A percentile compares a stretch with the other conserved stretches of the same genome.
These are phyloP conservation scores for Beauveria sp. DNA, from an alignment of 2,329 filamentous ascomycete species.

Conservation along the genomic window DNA sequence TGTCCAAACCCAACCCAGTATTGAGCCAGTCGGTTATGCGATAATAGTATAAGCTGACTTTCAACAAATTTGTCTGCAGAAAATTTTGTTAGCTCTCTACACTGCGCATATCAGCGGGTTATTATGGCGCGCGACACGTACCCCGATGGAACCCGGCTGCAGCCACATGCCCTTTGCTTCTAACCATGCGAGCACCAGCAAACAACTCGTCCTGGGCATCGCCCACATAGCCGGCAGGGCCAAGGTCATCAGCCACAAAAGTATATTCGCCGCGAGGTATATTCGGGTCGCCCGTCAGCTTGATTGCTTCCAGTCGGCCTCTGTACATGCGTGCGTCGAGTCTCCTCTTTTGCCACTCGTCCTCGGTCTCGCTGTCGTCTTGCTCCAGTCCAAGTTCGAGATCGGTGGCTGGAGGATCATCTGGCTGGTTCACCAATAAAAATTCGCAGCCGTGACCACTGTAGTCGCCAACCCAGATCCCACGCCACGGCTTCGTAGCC, in stretches of 20 bases:
- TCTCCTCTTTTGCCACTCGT: constrained; percentile 38
- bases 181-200: constrained; percentile 64
- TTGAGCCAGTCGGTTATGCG: constrained; percentile 68
- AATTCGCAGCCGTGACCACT: constrained; percentile 85
- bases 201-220: constrained; percentile 62
- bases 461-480: constrained; percentile 91
- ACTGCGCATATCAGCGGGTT: constrained; percentile 4
- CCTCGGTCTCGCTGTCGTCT: constrained; percentile 33
- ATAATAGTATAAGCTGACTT: constrained; percentile 71
- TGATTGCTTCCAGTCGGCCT: constrained; percentile 73
- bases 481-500: constrained; percentile 69
- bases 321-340: constrained; percentile 44
- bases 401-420: constrained; percentile 33
- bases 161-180: constrained; percentile 71
- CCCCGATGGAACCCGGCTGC: constrained; percentile 62
- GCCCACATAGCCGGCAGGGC: constrained; percentile 54
- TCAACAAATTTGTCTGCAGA: constrained; percentile 62
- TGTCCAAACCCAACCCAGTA: constrained; percentile 64
- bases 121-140: constrained; percentile 34
- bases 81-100: not conserved
- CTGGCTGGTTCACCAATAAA: constrained; percentile 68
- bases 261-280: constrained; percentile 80
- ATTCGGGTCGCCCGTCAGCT: constrained; percentile 86
- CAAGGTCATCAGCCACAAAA: constrained; percentile 74
- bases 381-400: constrained; percentile 34